Evolutionary conservation across 495 filamentous ascomycete genomes (phyloP).

Genomic region (Aspergillus affinis): DNA sequence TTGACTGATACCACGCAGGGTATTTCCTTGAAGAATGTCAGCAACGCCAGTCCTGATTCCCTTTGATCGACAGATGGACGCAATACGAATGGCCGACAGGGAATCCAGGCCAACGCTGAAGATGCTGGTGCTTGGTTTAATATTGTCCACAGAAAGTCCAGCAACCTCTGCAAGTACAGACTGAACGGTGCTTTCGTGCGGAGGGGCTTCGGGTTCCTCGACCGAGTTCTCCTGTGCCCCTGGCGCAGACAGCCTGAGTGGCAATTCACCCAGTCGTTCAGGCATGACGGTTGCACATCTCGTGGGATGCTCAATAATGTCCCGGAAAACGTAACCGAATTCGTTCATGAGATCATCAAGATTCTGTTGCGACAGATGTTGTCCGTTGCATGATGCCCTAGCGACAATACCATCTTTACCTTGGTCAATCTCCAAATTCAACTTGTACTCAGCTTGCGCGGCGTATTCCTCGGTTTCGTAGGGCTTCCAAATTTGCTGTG

Average conservation of each 20-base stretch:
- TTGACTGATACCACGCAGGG: constrained; percentile 56
- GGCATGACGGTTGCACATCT: constrained; percentile 26
- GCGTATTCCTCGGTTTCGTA: constrained; percentile 63
- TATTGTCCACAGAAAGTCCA: constrained; percentile 55
- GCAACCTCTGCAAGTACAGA: constrained; percentile 64
- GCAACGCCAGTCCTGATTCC: constrained; percentile 60
- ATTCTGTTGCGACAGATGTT: constrained; percentile 29
- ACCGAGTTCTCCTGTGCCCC: not conserved
- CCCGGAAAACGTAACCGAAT: constrained; percentile 48
- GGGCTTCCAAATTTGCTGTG: constrained; percentile 52
- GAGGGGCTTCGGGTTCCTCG: constrained; percentile 7
- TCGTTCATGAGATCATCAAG: constrained; percentile 46
- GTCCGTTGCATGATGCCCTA: constrained; percentile 20
- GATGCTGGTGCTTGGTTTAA: constrained; percentile 64
- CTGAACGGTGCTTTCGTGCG: constrained; percentile 53
- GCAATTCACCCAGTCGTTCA: constrained; percentile 22
- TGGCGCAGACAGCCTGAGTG: constrained; percentile 12
- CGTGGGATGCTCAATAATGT: constrained; percentile 32
- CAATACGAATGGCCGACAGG: constrained; percentile 78
- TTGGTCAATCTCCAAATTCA: constrained; percentile 29
- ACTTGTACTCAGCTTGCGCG: constrained; percentile 59
- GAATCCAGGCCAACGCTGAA: constrained; percentile 90
- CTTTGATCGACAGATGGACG: constrained; percentile 60
- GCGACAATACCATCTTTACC: constrained; percentile 37
- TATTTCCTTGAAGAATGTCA: constrained; percentile 64